A percentile compares a stretch with the other conserved stretches of the same genome.
phyloP scores from a whole-genome alignment of 257 asterid genomes.

The Solanum bulbocastanum region DNA sequence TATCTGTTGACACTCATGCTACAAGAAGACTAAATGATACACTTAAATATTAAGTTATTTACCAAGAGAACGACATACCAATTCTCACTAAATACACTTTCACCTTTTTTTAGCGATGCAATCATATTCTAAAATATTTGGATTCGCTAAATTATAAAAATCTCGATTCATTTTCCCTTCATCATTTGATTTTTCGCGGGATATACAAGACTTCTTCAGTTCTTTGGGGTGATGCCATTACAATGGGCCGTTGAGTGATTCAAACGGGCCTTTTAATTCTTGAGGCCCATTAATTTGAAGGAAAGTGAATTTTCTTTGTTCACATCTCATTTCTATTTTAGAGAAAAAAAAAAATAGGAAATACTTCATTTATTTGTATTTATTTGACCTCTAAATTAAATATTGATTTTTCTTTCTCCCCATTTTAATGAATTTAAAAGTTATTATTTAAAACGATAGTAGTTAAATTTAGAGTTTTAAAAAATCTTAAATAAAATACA shows the following conservation, averaged over 20 bases:
- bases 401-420: too few relatives aligned
- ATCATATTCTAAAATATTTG: not conserved
- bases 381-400: too few relatives aligned
- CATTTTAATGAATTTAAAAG: rapidly evolving
- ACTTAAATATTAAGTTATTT: too few relatives aligned
- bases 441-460: too few relatives aligned
- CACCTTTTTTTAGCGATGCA: rapidly evolving
- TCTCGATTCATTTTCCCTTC: not conserved
- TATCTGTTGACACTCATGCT: not conserved
- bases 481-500: too few relatives aligned
- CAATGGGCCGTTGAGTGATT: not conserved
- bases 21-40: too few relatives aligned
- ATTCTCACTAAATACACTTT: not conserved
- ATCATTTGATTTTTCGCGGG: not conserved
- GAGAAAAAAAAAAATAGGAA: too few relatives aligned
- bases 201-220: not conserved
- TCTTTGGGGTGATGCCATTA: not conserved
- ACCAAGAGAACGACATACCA: rapidly evolving
- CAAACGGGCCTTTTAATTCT: not conserved
- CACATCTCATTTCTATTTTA: not conserved
- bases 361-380: too few relatives aligned
- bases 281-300: not conserved
- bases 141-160: not conserved
- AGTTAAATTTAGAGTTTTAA: not conserved
- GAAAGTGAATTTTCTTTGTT: not conserved